Percentiles rank a stretch among this genome's conserved stretches.
These are phyloP conservation scores for Coemansia sp. DNA, from an alignment of 192 early-diverging fungal genomes.

Conservation along the genomic window DNA sequence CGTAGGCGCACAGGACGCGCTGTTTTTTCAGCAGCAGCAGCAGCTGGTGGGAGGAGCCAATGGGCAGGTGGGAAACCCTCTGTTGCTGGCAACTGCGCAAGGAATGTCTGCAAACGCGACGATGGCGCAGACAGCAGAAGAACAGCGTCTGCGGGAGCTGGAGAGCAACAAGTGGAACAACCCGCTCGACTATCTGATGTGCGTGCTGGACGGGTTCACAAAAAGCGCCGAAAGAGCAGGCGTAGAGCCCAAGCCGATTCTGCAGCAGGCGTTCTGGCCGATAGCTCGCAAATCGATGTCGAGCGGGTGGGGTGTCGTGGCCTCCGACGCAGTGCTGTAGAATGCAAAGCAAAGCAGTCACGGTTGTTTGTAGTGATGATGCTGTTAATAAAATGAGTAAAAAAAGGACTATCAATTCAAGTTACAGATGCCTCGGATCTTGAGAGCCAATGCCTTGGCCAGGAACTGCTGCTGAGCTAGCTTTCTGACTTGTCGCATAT, in stretches of 20 bases:
- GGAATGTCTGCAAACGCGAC: constrained; percentile 5
- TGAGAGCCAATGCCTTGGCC: constrained; percentile 75
- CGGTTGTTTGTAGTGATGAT: too few relatives aligned
- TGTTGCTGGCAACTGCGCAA: constrained; percentile 26
- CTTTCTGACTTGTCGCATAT: constrained; percentile 80
- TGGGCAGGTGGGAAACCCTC: constrained; percentile 11
- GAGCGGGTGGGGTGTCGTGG: constrained; percentile 43
- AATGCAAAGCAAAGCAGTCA: background rate
- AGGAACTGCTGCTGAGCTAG: constrained; percentile 88
- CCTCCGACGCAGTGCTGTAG: constrained; percentile 41
- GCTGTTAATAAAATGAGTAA: too few relatives aligned
- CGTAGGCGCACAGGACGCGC: background rate
- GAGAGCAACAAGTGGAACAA: constrained; percentile 52
- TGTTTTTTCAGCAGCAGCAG: background rate
- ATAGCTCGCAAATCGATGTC: constrained; percentile 47
- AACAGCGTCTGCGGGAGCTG: constrained; percentile 33
- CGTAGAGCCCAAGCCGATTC: constrained; percentile 42
- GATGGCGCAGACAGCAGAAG: constrained; percentile 19
- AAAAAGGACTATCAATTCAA: constrained; percentile 10
- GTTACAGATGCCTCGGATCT: constrained; percentile 56
- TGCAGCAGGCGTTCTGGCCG: constrained; percentile 55
- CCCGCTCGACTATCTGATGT: constrained; percentile 51
- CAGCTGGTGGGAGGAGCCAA: constrained; percentile 1
- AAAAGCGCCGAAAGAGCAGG: constrained; percentile 41
- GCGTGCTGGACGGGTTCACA: constrained; percentile 46